These are phyloP conservation scores for Sapria himalayana DNA, from an alignment of 345 rosid species.

Conservation along the genomic window DNA sequence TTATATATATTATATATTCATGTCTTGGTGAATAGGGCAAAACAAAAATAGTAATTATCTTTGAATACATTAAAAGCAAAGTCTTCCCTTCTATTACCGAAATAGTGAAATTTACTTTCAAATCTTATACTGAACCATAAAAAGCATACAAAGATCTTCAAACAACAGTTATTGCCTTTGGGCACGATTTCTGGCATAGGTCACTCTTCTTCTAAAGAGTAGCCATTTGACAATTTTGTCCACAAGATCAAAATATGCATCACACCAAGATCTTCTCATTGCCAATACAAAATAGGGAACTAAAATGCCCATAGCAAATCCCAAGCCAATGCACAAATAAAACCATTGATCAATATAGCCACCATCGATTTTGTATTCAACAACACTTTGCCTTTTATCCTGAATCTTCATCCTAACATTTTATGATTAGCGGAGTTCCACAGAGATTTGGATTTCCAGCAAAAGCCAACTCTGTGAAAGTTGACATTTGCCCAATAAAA, in stretches of 20 bases:
- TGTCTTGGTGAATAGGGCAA: too few relatives aligned
- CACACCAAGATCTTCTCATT: slow-evolving; percentile 10
- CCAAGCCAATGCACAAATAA: slow-evolving; percentile 23
- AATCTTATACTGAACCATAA: too few relatives aligned
- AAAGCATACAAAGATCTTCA: too few relatives aligned
- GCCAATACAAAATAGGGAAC: slow-evolving; percentile 10
- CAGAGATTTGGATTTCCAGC: slow-evolving; percentile 21
- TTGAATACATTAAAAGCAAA: too few relatives aligned
- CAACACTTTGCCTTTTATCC: slow-evolving; percentile 4
- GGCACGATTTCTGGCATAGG: too few relatives aligned
- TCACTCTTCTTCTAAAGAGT: too few relatives aligned
- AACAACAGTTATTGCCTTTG: too few relatives aligned
- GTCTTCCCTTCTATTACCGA: too few relatives aligned
- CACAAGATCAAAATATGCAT: slow-evolving; percentile 14
- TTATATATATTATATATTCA: too few relatives aligned
- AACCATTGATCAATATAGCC: slow-evolving; percentile 19
- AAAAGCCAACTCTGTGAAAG: slow-evolving; percentile 15
- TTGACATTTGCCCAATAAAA: slow-evolving; percentile 12
- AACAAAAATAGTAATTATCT: too few relatives aligned
- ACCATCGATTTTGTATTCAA: slow-evolving; percentile 3
- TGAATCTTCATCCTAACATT: slow-evolving; percentile 9
- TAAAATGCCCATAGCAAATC: slow-evolving; percentile 24
- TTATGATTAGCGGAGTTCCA: slow-evolving; percentile 16
- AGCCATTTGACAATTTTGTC: slow-evolving; percentile 9
- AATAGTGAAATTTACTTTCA: too few relatives aligned